Evolutionary conservation across 805 yeast genomes (phyloP).

Genomic region (Metschnikowia matae): DNA sequence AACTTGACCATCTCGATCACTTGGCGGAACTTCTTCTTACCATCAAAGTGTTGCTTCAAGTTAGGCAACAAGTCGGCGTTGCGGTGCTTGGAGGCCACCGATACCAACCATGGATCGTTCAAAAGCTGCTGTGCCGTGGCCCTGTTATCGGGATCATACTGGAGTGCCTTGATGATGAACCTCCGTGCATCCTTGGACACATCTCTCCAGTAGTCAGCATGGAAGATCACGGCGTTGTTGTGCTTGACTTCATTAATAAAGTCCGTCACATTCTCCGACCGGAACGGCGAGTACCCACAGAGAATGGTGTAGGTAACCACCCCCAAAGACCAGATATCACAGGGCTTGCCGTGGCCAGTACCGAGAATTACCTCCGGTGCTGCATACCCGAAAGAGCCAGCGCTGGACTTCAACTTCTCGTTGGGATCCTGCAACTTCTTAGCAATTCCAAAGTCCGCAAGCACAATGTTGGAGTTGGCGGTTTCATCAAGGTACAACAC

Average conservation of each 20-base stretch:
- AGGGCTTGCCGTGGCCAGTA: slow-evolving; percentile 88
- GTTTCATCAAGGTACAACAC: slow-evolving; percentile 61
- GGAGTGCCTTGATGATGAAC: slow-evolving; percentile 69
- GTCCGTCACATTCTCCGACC: slow-evolving; percentile 76
- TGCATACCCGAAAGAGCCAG: slow-evolving; percentile 94
- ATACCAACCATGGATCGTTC: slow-evolving; percentile 65
- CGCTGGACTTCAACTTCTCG: slow-evolving; percentile 64
- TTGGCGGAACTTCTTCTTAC: slow-evolving; percentile 76
- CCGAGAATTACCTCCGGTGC: slow-evolving; percentile 90
- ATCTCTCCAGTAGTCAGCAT: slow-evolving; percentile 79
- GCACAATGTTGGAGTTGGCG: slow-evolving; percentile 63
- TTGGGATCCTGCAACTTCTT: slow-evolving; percentile 59
- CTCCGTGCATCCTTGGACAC: slow-evolving; percentile 77
- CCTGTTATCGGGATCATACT: slow-evolving; percentile 61
- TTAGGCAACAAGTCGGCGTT: slow-evolving; percentile 73
- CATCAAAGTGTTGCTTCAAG: slow-evolving; percentile 77
- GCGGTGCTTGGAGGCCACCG: slow-evolving; percentile 45
- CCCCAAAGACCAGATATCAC: slow-evolving; percentile 95
- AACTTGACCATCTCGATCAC: slow-evolving; percentile 83
- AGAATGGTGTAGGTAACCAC: slow-evolving; percentile 86
- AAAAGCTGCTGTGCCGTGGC: slow-evolving; percentile 65
- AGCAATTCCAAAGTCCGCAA: slow-evolving; percentile 97
- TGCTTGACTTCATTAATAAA: slow-evolving; percentile 74
- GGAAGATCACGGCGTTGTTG: slow-evolving; percentile 79
- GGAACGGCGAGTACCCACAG: slow-evolving; percentile 90